A percentile compares a stretch with the other conserved stretches of the same genome.
Evolutionary conservation across 208 protist species (phyloP).

Genomic region (Wallacemonas collosoma): DNA sequence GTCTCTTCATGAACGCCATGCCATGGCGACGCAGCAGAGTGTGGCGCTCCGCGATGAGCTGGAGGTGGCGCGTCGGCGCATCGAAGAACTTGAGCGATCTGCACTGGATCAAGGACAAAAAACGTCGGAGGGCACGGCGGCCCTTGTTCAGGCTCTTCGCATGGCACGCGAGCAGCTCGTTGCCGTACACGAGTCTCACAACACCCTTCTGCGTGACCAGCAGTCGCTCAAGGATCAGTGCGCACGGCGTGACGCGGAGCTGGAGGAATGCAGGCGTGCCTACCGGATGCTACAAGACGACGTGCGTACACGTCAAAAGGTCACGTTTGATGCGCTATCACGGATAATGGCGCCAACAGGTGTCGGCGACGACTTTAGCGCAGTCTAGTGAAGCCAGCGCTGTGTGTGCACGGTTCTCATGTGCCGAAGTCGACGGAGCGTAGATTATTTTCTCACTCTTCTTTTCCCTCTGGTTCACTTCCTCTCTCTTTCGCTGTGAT

Average conservation of each 20-base stretch:
- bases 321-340: slow-evolving; percentile 55
- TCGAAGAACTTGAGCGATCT: not conserved
- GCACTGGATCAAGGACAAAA: too few species aligned
- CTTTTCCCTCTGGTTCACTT: not conserved
- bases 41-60: slow-evolving; percentile 30
- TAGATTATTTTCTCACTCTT: too few species aligned
- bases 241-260: slow-evolving; percentile 24
- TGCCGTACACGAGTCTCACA: slow-evolving; percentile 27
- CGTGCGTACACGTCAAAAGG: slow-evolving; percentile 41
- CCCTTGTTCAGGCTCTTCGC: slow-evolving; percentile 33
- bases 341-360: slow-evolving; percentile 36
- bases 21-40: slow-evolving; percentile 34
- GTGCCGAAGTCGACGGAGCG: too few species aligned
- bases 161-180: slow-evolving; percentile 50
- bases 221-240: slow-evolving; percentile 20
- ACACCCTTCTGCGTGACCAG: slow-evolving; percentile 7
- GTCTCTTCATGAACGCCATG: slow-evolving; percentile 22
- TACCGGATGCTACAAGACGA: slow-evolving; percentile 43
- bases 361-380: not conserved
- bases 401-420: too few species aligned
- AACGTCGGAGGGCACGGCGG: slow-evolving; percentile 22
- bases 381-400: too few species aligned
- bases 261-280: slow-evolving; percentile 27
- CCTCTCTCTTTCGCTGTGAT: not conserved
- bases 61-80: slow-evolving; percentile 20